phyloP scores from a whole-genome alignment of 1,284 basidiomycete genomes.

The Sporisorium exsertum region DNA sequence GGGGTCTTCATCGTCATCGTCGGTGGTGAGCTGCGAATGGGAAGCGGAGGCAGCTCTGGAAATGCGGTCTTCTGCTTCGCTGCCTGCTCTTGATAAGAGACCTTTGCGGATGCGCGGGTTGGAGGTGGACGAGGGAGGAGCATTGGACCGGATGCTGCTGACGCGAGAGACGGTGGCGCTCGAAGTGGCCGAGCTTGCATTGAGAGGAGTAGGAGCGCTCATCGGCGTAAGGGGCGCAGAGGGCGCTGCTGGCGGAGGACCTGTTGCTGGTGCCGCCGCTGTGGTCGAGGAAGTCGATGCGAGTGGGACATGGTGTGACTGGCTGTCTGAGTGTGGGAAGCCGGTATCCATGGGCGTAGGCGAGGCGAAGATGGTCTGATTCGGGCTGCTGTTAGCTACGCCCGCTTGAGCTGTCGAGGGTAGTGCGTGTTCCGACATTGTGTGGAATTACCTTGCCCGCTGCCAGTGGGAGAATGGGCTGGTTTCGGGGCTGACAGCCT shows the following conservation, averaged over 20 bases:
- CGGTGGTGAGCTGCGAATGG: conserved; percentile 35
- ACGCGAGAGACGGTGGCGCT: conserved; percentile 42
- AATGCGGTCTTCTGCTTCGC: conserved; percentile 45
- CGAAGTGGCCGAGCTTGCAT: conserved; percentile 26
- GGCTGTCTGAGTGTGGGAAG: conserved; percentile 5
- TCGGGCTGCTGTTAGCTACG: not conserved
- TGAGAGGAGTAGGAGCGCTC: conserved; percentile 43
- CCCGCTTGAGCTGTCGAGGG: not conserved
- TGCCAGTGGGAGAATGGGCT: not conserved
- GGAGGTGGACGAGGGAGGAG: conserved; percentile 39
- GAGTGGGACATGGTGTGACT: not conserved
- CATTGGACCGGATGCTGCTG: conserved; percentile 41
- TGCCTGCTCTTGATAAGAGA: conserved; percentile 43
- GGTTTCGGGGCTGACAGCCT: not conserved
- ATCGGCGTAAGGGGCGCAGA: conserved; percentile 28
- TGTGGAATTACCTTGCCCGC: not conserved
- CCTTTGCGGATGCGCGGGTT: conserved; percentile 46
- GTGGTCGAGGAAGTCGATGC: not conserved
- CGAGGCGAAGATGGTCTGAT: conserved; percentile 23
- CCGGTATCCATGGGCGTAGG: conserved; percentile 25
- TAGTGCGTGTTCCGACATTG: conserved; percentile 26
- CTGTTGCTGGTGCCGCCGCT: not conserved
- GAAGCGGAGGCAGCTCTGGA: conserved; percentile 19
- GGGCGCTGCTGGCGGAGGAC: conserved; percentile 19
- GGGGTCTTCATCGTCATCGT: conserved; percentile 51